phyloP scores from a whole-genome alignment of 371 early-diverging fungal genomes.

The Apophysomyces trapeziformis region DNA sequence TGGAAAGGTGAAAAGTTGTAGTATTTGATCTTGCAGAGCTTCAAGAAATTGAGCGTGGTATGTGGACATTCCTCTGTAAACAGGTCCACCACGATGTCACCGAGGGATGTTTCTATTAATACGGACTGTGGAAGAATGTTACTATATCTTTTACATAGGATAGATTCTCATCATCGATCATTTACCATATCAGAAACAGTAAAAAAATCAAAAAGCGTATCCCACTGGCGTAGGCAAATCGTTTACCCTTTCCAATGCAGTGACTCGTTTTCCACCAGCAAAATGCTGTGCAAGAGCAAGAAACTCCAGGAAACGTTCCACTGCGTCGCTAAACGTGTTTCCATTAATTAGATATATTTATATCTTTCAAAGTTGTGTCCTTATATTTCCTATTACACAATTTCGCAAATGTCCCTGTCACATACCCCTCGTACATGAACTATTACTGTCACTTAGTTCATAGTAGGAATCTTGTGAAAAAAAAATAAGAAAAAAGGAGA shows the following conservation, averaged over 20 bases:
- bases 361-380: too few species aligned
- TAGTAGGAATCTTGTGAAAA: too few species aligned
- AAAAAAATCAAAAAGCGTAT: not conserved
- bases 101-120: conserved; percentile 89
- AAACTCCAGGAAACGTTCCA: too few species aligned
- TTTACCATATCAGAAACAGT: not conserved
- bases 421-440: too few species aligned
- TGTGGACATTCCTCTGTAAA: conserved; percentile 76
- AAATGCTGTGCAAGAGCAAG: too few species aligned
- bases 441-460: too few species aligned
- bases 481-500: too few species aligned
- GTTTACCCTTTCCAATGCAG: not conserved
- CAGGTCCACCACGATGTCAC: conserved; percentile 95
- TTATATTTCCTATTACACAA: too few species aligned
- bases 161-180: not conserved
- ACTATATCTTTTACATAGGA: not conserved
- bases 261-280: not conserved
- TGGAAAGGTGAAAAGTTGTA: conserved; percentile 91
- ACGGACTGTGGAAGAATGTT: conserved; percentile 55
- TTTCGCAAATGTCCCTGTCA: too few species aligned
- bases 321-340: too few species aligned
- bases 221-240: not conserved
- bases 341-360: too few species aligned
- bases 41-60: conserved; percentile 87
- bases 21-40: conserved; percentile 93